Evolutionary conservation across 768 basidiomycete species (phyloP).

Genomic region (Coprinellus micaceus): DNA sequence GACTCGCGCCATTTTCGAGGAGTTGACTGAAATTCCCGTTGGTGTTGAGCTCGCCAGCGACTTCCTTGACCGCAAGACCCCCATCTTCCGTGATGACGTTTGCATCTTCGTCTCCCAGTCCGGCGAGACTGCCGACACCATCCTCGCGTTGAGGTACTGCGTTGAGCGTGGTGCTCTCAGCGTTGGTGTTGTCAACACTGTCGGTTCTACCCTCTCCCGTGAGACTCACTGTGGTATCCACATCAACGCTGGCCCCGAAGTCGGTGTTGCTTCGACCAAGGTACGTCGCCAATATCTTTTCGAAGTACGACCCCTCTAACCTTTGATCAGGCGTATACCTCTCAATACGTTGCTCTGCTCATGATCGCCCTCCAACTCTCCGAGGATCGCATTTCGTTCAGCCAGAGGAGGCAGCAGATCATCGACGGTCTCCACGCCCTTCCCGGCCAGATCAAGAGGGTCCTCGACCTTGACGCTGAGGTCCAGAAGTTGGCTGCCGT

Average conservation of each 20-base stretch:
- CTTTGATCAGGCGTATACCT: slow-evolving; percentile 80
- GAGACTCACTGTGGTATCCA: slow-evolving; percentile 99
- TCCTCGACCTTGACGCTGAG: slow-evolving; percentile 72
- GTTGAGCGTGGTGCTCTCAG: slow-evolving; percentile 94
- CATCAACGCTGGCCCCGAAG: slow-evolving; percentile 98
- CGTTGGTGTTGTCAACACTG: slow-evolving; percentile 97
- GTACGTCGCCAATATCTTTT: slow-evolving; percentile 30
- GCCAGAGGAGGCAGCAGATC: slow-evolving; percentile 85
- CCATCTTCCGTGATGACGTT: slow-evolving; percentile 98
- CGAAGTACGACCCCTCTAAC: background rate
- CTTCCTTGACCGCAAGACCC: slow-evolving; percentile 98
- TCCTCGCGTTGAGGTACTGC: slow-evolving; percentile 94
- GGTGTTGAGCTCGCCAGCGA: slow-evolving; percentile 96
- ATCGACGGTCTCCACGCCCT: slow-evolving; percentile 91
- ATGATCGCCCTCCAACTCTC: slow-evolving; percentile 99
- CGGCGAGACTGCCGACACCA: slow-evolving; percentile 98
- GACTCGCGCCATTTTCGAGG: slow-evolving; percentile 96
- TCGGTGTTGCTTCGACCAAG: slow-evolving; percentile 99
- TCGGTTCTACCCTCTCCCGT: slow-evolving; percentile 95
- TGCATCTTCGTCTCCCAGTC: slow-evolving; percentile 96
- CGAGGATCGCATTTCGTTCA: slow-evolving; percentile 94
- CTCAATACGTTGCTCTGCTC: slow-evolving; percentile 95
- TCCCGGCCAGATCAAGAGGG: slow-evolving; percentile 82
- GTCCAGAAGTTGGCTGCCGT: slow-evolving; percentile 83
- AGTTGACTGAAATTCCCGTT: slow-evolving; percentile 97